These are phyloP conservation scores for Posidonia oceanica DNA, from an alignment of 116 monocot genomes.

Conservation along the genomic window DNA sequence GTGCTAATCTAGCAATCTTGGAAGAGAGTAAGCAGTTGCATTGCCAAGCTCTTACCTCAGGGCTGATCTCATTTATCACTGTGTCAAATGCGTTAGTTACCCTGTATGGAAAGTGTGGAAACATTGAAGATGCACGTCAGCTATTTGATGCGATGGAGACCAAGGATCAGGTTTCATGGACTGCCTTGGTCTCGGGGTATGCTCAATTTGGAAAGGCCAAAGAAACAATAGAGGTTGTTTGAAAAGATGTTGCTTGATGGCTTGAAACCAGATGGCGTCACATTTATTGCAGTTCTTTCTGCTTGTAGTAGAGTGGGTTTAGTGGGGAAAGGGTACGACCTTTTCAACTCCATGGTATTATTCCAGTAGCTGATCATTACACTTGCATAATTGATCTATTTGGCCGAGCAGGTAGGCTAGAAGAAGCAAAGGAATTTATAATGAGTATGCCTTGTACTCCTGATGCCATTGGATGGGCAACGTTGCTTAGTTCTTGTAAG, in stretches of 20 bases:
- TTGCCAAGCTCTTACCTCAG: slow-evolving; percentile 37
- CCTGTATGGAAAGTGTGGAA: slow-evolving; percentile 71
- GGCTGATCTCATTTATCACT: slow-evolving; percentile 40
- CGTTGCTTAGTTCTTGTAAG: too few species aligned
- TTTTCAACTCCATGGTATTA: slow-evolving; percentile 42
- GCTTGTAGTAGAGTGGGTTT: slow-evolving; percentile 69
- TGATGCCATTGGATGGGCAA: slow-evolving; percentile 22
- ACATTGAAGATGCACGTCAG: slow-evolving; percentile 39
- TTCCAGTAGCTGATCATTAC: slow-evolving; percentile 51
- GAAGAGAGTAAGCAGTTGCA: slow-evolving; percentile 71
- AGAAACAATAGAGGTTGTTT: slow-evolving; percentile 55
- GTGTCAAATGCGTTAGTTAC: slow-evolving; percentile 68
- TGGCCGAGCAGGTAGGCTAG: slow-evolving; percentile 49
- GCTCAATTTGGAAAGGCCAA: slow-evolving; percentile 60
- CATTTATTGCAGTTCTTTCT: slow-evolving; percentile 58
- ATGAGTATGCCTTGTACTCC: slow-evolving; percentile 45
- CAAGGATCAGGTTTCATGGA: slow-evolving; percentile 70
- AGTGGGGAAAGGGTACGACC: slow-evolving; percentile 47
- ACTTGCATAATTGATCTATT: slow-evolving; percentile 79
- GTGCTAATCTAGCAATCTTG: slow-evolving; percentile 58
- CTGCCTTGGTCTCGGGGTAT: slow-evolving; percentile 57
- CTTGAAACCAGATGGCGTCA: slow-evolving; percentile 60
- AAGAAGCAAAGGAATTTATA: slow-evolving; percentile 58
- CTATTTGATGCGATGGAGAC: slow-evolving; percentile 43
- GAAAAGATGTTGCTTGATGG: slow-evolving; percentile 43